These are phyloP conservation scores for Fusarium subtropicale DNA, from an alignment of 2,329 filamentous ascomycete genomes.

Conservation along the genomic window DNA sequence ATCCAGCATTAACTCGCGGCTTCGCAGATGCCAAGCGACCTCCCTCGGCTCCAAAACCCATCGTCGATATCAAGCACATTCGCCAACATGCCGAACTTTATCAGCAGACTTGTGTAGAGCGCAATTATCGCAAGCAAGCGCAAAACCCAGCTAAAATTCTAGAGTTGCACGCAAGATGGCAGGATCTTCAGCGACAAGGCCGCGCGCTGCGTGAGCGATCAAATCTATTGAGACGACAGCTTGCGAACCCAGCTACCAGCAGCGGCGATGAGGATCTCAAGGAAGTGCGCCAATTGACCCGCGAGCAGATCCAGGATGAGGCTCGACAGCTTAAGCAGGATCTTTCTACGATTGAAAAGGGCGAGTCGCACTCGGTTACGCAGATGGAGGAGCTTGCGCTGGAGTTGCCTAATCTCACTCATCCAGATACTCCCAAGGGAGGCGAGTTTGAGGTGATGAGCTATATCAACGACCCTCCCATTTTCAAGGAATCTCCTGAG, in stretches of 20 bases:
- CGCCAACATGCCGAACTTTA: constrained; percentile 85
- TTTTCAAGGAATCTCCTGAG: constrained; percentile 49
- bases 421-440: constrained; percentile 77
- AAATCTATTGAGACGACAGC: constrained; percentile 69
- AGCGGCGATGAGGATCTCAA: constrained; percentile 57
- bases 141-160: constrained; percentile 67
- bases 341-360: constrained; percentile 69
- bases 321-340: constrained; percentile 73
- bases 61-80: constrained; percentile 89
- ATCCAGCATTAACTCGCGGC: constrained; percentile 30
- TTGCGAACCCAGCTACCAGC: constrained; percentile 64
- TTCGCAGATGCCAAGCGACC: constrained; percentile 61
- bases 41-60: constrained; percentile 80
- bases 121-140: constrained; percentile 78
- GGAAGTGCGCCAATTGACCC: constrained; percentile 53
- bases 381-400: constrained; percentile 82
- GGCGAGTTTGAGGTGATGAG: constrained; percentile 72
- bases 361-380: constrained; percentile 67
- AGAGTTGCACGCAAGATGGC: constrained; percentile 67
- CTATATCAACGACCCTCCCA: constrained; percentile 81
- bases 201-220: constrained; percentile 72
- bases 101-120: constrained; percentile 82
- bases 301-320: constrained; percentile 69
- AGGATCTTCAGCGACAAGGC: constrained; percentile 69
- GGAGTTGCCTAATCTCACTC: constrained; percentile 88